Conservation (phyloP, 257 asterid genomes). For the Nicotiana paniculata region DNA sequence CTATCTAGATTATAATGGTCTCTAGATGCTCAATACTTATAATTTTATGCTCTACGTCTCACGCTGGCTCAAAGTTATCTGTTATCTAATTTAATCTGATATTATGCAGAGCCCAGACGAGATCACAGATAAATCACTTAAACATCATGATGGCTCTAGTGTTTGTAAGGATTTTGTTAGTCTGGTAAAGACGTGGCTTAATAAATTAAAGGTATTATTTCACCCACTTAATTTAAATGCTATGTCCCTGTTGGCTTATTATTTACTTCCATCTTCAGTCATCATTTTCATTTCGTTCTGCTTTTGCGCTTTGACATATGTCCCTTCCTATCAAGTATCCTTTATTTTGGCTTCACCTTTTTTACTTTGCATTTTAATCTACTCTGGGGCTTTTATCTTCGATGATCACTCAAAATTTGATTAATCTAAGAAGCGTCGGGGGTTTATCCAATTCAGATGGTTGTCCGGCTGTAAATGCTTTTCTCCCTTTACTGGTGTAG, state of each 20-base stretch:
- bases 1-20: not conserved
- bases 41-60: not conserved
- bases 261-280: not conserved
- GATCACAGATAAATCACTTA: constrained; percentile 72
- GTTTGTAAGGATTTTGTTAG: constrained; percentile 78
- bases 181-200: constrained; percentile 67
- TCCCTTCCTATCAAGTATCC: not conserved
- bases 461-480: not conserved
- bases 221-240: not conserved
- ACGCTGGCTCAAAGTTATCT: not conserved
- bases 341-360: not conserved
- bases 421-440: not conserved
- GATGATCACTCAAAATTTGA: not conserved
- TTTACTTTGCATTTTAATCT: not conserved
- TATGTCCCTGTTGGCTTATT: constrained; percentile 2
- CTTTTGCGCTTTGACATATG: not conserved
- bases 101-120: constrained; percentile 80
- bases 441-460: not conserved
- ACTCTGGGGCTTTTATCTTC: not conserved
- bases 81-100: constrained; percentile 5
- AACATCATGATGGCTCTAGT: constrained; percentile 51
- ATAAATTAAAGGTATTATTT: constrained; percentile 62
- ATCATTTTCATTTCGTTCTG: not conserved
- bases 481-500: not conserved
- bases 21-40: not conserved